phyloP scores from a whole-genome alignment of 2,329 filamentous ascomycete genomes.

The Ramularia collo-cygni region DNA sequence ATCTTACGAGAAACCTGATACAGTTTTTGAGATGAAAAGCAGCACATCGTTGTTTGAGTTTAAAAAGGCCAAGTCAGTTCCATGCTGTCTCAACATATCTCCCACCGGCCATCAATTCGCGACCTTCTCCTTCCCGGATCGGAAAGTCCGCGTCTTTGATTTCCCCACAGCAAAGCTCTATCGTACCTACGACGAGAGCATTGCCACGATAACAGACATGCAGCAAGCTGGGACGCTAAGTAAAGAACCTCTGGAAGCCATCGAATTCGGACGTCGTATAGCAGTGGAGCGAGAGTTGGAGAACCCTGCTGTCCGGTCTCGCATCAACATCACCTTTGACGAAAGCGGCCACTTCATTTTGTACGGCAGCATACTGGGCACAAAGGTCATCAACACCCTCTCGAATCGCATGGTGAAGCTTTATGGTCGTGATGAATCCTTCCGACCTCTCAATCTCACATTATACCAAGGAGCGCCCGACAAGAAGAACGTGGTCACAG shows the following conservation, averaged over 20 bases:
- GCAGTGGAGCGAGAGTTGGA: conserved; percentile 84
- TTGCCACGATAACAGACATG: conserved; percentile 85
- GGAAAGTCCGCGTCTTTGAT: conserved; percentile 88
- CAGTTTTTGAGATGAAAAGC: conserved; percentile 88
- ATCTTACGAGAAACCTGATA: conserved; percentile 82
- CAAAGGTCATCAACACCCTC: conserved; percentile 93
- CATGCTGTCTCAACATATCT: conserved; percentile 75
- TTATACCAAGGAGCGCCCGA: conserved; percentile 94
- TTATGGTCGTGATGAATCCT: conserved; percentile 83
- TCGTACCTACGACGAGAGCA: conserved; percentile 89
- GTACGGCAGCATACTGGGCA: conserved; percentile 84
- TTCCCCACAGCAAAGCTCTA: conserved; percentile 83
- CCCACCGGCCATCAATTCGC: conserved; percentile 81
- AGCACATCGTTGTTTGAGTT: conserved; percentile 94
- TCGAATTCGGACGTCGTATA: conserved; percentile 85
- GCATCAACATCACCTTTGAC: conserved; percentile 86
- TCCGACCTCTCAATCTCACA: conserved; percentile 73
- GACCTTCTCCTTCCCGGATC: conserved; percentile 84
- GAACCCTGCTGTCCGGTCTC: conserved; percentile 56
- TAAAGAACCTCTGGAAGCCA: conserved; percentile 71
- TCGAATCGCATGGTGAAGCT: conserved; percentile 88
- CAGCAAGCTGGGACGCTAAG: conserved; percentile 80
- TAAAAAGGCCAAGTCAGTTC: conserved; percentile 84
- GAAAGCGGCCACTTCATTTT: conserved; percentile 93
- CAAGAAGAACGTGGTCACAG: conserved; percentile 86